phyloP scores from a whole-genome alignment of 2,329 filamentous ascomycete species.

The Acrocalymma vagum region DNA sequence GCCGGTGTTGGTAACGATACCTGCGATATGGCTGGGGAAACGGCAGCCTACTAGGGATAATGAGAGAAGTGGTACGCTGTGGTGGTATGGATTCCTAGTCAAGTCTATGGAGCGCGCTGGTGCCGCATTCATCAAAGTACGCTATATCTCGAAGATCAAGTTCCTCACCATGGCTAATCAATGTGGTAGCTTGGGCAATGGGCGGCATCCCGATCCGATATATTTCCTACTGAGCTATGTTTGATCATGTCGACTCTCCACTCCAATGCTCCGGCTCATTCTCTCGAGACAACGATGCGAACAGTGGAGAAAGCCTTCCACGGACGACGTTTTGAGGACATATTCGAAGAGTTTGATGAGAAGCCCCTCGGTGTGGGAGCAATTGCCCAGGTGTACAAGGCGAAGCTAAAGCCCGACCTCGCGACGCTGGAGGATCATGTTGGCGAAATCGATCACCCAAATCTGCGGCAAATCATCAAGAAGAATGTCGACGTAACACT shows the following conservation, averaged over 20 bases:
- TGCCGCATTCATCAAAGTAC: conserved; percentile 94
- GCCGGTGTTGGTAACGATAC: conserved; percentile 83
- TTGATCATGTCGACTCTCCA: conserved; percentile 93
- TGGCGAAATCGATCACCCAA: conserved; percentile 59
- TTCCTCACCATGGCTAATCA: conserved; percentile 22
- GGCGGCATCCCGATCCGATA: conserved; percentile 95
- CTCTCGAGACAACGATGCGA: conserved; percentile 77
- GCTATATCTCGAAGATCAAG: not conserved
- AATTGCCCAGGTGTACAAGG: conserved; percentile 97
- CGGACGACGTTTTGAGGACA: conserved; percentile 81
- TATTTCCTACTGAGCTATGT: conserved; percentile 94
- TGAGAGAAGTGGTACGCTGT: conserved; percentile 82
- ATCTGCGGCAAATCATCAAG: conserved; percentile 73
- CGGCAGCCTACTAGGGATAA: conserved; percentile 71
- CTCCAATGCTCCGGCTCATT: conserved; percentile 92
- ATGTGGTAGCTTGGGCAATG: conserved; percentile 83
- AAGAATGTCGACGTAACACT: conserved; percentile 86
- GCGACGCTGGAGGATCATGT: conserved; percentile 69
- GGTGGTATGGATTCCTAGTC: conserved; percentile 94
- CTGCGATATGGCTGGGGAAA: conserved; percentile 80
- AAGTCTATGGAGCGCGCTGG: conserved; percentile 90
- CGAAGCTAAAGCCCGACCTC: conserved; percentile 84
- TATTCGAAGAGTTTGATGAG: conserved; percentile 96
- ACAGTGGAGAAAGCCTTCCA: conserved; percentile 85
- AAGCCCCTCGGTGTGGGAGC: conserved; percentile 90